A percentile compares a stretch with the other conserved stretches of the same genome.
These are phyloP conservation scores for Ustilago vetiveriae DNA, from an alignment of 1,284 basidiomycete genomes.

Conservation along the genomic window DNA sequence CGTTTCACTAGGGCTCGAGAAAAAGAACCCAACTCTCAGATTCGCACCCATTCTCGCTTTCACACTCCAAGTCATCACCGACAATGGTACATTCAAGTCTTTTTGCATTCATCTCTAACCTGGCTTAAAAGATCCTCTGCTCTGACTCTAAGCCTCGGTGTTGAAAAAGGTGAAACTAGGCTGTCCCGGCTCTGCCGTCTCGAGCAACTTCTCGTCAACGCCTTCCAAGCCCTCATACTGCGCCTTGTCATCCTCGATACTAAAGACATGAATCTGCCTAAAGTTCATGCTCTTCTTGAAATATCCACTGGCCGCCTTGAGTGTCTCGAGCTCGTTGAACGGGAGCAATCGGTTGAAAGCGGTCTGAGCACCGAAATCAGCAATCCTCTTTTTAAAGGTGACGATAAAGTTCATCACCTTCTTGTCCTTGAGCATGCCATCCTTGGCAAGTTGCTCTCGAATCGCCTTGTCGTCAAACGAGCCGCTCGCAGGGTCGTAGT, in stretches of 20 bases:
- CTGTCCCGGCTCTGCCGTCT: slow-evolving; percentile 83
- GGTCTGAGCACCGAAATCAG: slow-evolving; percentile 78
- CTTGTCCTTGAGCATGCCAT: slow-evolving; percentile 94
- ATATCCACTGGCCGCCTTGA: slow-evolving; percentile 72
- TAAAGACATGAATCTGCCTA: slow-evolving; percentile 76
- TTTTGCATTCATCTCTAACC: neutral
- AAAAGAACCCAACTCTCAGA: too few relatives aligned
- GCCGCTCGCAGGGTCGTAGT: slow-evolving; percentile 74
- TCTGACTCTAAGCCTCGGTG: slow-evolving; percentile 20
- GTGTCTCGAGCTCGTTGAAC: slow-evolving; percentile 84
- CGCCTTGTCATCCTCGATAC: slow-evolving; percentile 76
- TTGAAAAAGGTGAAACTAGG: slow-evolving; percentile 40
- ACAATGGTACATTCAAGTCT: too few relatives aligned
- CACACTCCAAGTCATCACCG: too few relatives aligned
- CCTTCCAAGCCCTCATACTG: slow-evolving; percentile 71
- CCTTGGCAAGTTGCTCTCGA: slow-evolving; percentile 75
- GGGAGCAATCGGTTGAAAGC: slow-evolving; percentile 88
- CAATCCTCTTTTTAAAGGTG: slow-evolving; percentile 89
- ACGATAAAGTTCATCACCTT: slow-evolving; percentile 94
- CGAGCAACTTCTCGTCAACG: slow-evolving; percentile 77
- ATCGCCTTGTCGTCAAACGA: slow-evolving; percentile 86
- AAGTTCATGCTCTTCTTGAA: slow-evolving; percentile 84
- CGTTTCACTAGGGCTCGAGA: too few relatives aligned
- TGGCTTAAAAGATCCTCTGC: too few relatives aligned
- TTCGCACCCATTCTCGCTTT: too few relatives aligned